phyloP scores from a whole-genome alignment of 306 rosid genomes.

The Chamaecrista fasciculata region DNA sequence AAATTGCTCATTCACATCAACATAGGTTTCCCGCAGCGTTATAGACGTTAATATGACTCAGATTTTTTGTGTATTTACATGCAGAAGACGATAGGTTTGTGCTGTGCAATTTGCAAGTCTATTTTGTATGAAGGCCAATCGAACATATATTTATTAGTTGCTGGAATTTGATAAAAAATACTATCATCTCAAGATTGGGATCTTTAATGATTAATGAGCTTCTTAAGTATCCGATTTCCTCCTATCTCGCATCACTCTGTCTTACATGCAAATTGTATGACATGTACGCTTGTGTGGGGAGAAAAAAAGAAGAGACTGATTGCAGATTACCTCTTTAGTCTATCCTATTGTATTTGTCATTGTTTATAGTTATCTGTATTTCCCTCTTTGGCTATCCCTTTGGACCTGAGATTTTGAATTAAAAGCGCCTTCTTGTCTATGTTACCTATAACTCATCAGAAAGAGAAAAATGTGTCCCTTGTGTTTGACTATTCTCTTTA shows the following conservation, averaged over 20 bases:
- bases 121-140: background rate
- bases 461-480: background rate
- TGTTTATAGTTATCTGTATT: slow-evolving; percentile 11
- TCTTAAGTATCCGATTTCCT: background rate
- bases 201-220: slow-evolving; percentile 2
- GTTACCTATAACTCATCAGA: background rate
- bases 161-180: slow-evolving; percentile 3
- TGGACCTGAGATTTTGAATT: background rate
- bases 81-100: background rate
- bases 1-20: slow-evolving; percentile 25
- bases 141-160: slow-evolving; percentile 8
- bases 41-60: background rate
- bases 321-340: background rate
- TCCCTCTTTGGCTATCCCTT: slow-evolving; percentile 12
- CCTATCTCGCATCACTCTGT: background rate
- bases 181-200: background rate
- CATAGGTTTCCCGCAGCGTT: slow-evolving; percentile 10
- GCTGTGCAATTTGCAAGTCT: slow-evolving; percentile 6
- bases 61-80: background rate
- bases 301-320: background rate
- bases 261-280: background rate
- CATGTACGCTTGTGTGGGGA: background rate
- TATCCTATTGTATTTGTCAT: background rate
- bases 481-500: slow-evolving; percentile 15
- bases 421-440: background rate